Percentiles rank a stretch among this genome's conserved stretches.
Evolutionary conservation across 164 flowering plant genomes (phyloP).

Genomic region (Annona cherimola): DNA sequence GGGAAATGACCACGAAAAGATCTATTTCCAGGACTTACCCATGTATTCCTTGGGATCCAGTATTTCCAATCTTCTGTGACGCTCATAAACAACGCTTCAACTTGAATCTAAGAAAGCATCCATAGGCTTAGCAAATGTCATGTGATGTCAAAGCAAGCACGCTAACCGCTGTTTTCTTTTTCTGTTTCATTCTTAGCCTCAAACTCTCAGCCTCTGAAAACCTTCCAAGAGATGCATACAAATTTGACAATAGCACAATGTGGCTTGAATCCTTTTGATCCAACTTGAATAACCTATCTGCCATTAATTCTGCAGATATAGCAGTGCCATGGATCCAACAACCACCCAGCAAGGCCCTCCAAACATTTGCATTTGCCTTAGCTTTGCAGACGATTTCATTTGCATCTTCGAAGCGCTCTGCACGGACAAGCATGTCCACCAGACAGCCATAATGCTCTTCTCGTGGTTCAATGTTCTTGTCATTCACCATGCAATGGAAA

Average conservation of each 20-base stretch:
- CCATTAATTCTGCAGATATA: constrained; percentile 35
- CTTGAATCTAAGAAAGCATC: no score
- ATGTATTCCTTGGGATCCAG: no score
- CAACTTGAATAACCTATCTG: constrained; percentile 18
- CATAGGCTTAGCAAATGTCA: constrained; percentile 1
- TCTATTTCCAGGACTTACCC: no score
- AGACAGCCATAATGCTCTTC: constrained; percentile 34
- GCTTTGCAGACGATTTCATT: constrained; percentile 9
- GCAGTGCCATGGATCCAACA: constrained; percentile 27
- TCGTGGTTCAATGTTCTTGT: constrained; percentile 18
- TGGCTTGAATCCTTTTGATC: constrained; percentile 28
- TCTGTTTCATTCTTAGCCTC: constrained; percentile 23
- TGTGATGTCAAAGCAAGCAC: constrained; percentile 5
- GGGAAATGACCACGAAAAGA: no score
- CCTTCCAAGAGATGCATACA: constrained; percentile 40
- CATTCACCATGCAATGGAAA: constrained; percentile 28
- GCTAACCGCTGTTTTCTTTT: constrained; percentile 35
- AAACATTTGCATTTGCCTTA: constrained; percentile 16
- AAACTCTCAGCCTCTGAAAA: constrained; percentile 36
- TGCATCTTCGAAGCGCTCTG: constrained; percentile 35
- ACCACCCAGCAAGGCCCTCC: constrained; percentile 40
- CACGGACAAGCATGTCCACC: constrained; percentile 38
- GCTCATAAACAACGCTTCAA: no score
- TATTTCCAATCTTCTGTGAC: no score
- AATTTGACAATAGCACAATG: constrained; percentile 37